A percentile compares a stretch with the other conserved stretches of the same genome.
These are phyloP conservation scores for Spongispora temasekensis DNA, from an alignment of 1,284 basidiomycete genomes.

Conservation along the genomic window DNA sequence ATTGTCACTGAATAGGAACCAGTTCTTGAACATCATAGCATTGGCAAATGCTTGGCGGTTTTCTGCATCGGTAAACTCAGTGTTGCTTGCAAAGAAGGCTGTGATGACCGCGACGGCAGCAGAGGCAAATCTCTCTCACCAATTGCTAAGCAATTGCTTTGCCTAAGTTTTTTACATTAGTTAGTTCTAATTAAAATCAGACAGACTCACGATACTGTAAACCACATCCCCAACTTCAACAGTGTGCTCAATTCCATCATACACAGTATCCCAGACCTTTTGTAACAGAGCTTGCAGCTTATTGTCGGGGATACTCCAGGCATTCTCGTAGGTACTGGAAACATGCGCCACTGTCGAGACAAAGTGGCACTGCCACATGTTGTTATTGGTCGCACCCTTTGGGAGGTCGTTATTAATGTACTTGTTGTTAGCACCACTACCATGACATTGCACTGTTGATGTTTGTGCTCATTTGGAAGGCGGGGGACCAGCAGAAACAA, in stretches of 20 bases:
- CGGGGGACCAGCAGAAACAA: background rate
- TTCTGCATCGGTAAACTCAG: background rate
- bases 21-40: conserved; percentile 4
- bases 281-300: background rate
- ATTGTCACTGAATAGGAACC: conserved; percentile 3
- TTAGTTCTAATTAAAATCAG: background rate
- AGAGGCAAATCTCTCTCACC: background rate
- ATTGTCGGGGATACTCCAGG: background rate
- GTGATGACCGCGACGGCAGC: conserved; percentile 2
- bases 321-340: background rate
- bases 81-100: background rate
- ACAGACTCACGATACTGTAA: background rate
- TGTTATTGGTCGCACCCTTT: background rate
- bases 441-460: background rate
- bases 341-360: background rate
- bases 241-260: background rate
- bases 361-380: background rate
- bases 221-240: background rate
- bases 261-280: background rate
- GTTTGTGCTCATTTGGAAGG: background rate
- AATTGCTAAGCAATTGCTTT: conserved; percentile 3
- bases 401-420: background rate
- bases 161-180: background rate
- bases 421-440: background rate
- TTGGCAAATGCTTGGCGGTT: background rate